Conservation (phyloP, 371 early-diverging fungal species). For the Chytridiales sp. region DNA sequence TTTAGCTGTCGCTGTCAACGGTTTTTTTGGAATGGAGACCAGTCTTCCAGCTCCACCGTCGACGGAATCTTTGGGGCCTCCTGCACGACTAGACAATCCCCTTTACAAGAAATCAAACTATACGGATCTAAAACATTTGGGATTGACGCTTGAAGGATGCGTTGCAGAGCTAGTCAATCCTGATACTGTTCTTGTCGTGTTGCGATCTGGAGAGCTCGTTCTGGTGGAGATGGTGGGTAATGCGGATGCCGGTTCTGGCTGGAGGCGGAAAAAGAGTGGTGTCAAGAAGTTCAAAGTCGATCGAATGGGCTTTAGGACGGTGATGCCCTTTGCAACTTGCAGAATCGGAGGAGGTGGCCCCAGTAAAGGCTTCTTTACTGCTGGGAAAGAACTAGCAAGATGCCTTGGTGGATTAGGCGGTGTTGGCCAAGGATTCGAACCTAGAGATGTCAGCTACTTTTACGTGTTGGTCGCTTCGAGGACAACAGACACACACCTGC, state of each 20-base stretch:
- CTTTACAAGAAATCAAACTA: conserved; percentile 31
- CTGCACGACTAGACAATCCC: conserved; percentile 30
- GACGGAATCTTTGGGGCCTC: conserved; percentile 28
- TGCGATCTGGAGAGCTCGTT: conserved; percentile 71
- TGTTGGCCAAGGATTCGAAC: conserved; percentile 17
- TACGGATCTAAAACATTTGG: conserved; percentile 40
- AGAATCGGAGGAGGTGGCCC: conserved; percentile 6
- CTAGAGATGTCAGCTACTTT: conserved; percentile 35
- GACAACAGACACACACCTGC: conserved; percentile 75
- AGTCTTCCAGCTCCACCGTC: conserved; percentile 32
- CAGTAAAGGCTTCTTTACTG: conserved; percentile 1
- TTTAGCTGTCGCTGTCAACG: conserved; percentile 72
- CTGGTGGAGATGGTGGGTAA: conserved; percentile 59
- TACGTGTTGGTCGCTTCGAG: conserved; percentile 81
- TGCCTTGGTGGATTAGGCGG: conserved; percentile 35
- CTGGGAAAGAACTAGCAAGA: conserved; percentile 35
- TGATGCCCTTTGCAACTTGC: conserved; percentile 19
- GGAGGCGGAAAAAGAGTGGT: conserved; percentile 60
- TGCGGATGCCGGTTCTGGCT: conserved; percentile 56
- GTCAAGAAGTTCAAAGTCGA: conserved; percentile 40
- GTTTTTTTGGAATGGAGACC: conserved; percentile 45
- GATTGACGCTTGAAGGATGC: conserved; percentile 41
- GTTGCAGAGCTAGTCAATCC: conserved; percentile 43
- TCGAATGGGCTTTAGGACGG: conserved; percentile 31
- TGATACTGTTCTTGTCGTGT: conserved; percentile 52